Evolutionary conservation across 371 early-diverging fungal genomes (phyloP).

Genomic region (Umbelopsis sp.): DNA sequence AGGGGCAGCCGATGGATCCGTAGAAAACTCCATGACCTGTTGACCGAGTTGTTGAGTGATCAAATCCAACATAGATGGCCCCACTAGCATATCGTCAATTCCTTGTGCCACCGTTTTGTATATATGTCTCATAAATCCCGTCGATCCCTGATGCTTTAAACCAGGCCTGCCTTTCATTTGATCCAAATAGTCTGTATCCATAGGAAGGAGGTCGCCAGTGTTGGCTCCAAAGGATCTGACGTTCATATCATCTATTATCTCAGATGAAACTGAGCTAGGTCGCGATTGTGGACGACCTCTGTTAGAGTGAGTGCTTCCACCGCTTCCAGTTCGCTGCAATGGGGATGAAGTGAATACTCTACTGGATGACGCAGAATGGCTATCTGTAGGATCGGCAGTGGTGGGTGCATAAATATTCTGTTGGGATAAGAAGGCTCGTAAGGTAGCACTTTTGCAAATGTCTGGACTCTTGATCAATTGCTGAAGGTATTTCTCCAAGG

Average conservation of each 20-base stretch:
- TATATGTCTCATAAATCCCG: constrained; percentile 71
- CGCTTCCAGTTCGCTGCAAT: constrained; percentile 1
- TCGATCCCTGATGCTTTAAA: constrained; percentile 21
- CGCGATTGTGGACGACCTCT: not conserved
- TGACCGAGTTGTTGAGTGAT: constrained; percentile 73
- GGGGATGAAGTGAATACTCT: not conserved
- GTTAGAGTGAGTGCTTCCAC: not conserved
- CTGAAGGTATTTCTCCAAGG: constrained; percentile 75
- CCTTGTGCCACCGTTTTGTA: constrained; percentile 74
- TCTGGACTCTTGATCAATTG: constrained; percentile 55
- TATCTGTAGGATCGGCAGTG: constrained; percentile 28
- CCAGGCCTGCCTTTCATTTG: not conserved
- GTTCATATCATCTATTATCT: constrained; percentile 21
- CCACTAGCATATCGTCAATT: constrained; percentile 69
- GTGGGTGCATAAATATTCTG: constrained; percentile 60
- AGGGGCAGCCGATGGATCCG: constrained; percentile 29
- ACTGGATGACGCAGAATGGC: not conserved
- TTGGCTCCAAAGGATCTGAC: constrained; percentile 8
- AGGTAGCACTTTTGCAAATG: constrained; percentile 59
- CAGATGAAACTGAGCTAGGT: constrained; percentile 27
- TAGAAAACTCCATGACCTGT: constrained; percentile 62
- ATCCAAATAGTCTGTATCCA: constrained; percentile 12
- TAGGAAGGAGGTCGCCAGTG: constrained; percentile 1
- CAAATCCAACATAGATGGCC: constrained; percentile 71
- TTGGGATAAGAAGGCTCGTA: constrained; percentile 69